A percentile compares a stretch with the other conserved stretches of the same genome.
These are phyloP conservation scores for Fusarium keratoplasticum DNA, from an alignment of 2,329 filamentous ascomycete genomes.

Conservation along the genomic window DNA sequence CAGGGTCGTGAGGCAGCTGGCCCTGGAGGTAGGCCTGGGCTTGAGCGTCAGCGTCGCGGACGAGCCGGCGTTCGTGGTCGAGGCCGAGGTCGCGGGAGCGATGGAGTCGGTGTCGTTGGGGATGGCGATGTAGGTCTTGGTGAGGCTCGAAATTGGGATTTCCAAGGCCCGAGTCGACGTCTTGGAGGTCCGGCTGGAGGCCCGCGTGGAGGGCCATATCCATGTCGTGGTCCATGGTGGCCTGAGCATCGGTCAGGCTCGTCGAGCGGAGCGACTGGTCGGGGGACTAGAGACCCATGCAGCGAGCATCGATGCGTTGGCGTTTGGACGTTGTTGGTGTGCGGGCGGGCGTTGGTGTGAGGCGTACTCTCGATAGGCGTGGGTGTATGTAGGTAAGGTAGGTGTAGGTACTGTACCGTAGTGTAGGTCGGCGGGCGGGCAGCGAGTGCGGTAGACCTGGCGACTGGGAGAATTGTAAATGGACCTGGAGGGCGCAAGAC, in stretches of 20 bases:
- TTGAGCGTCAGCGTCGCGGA: constrained; percentile 20
- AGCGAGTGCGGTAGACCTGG: constrained; percentile 10
- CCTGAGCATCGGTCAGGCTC: constrained; percentile 58
- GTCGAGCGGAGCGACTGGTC: constrained; percentile 56
- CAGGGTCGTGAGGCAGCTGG: constrained; percentile 32
- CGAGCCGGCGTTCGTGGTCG: constrained; percentile 44
- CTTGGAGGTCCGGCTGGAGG: constrained; percentile 44
- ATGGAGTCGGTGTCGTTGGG: constrained; percentile 47
- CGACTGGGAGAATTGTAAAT: constrained; percentile 22
- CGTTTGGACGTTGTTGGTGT: constrained; percentile 44
- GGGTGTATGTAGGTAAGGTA: constrained; percentile 17
- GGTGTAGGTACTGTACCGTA: constrained; percentile 4
- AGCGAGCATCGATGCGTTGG: constrained; percentile 62
- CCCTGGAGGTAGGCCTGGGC: constrained; percentile 40
- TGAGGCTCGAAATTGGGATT: constrained; percentile 42
- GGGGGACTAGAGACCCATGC: constrained; percentile 57
- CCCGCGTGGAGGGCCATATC: constrained; percentile 48
- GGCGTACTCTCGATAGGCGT: constrained; percentile 39
- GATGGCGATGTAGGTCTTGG: constrained; percentile 38
- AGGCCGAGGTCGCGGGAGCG: constrained; percentile 45
- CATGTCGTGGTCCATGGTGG: constrained; percentile 60
- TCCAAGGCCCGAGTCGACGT: constrained; percentile 37
- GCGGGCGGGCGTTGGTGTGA: constrained; percentile 53
- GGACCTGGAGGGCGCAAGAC: constrained; percentile 14
- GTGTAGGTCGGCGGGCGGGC: neutral